Percentiles rank a stretch among this genome's conserved stretches.
phyloP scores from a whole-genome alignment of 148 eudicot species.

The Rhododendron ferrugineum region DNA sequence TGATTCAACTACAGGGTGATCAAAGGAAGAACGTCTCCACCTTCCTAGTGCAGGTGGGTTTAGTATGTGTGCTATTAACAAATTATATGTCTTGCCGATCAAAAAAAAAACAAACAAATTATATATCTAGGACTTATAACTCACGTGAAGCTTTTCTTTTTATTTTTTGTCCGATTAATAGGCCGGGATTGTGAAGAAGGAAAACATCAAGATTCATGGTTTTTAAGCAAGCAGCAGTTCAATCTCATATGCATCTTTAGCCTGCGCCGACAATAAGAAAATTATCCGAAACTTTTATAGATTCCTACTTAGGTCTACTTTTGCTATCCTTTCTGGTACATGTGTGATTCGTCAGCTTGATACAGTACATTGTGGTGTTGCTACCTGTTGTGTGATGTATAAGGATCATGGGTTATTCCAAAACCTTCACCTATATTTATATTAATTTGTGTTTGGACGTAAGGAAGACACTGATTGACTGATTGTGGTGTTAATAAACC shows the following conservation, averaged over 20 bases:
- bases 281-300: neutral
- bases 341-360: neutral
- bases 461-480: neutral
- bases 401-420: conserved; percentile 1
- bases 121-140: neutral
- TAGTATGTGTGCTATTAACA: neutral
- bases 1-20: conserved; percentile 18
- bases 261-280: neutral
- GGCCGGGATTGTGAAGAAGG: conserved; percentile 19
- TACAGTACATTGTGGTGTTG: neutral
- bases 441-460: conserved; percentile 1
- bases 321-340: neutral
- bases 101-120: too few relatives aligned
- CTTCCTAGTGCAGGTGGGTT: conserved; percentile 11
- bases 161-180: neutral
- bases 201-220: conserved; percentile 16
- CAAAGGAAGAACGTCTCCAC: conserved; percentile 21
- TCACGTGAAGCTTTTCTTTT: neutral
- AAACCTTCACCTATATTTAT: neutral
- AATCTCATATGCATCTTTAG: neutral
- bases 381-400: neutral
- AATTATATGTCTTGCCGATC: too few relatives aligned
- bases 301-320: neutral
- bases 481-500: neutral
- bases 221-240: conserved; percentile 4